These are phyloP conservation scores for Neurospora sp. DNA, from an alignment of 495 filamentous ascomycete species.

Conservation along the genomic window DNA sequence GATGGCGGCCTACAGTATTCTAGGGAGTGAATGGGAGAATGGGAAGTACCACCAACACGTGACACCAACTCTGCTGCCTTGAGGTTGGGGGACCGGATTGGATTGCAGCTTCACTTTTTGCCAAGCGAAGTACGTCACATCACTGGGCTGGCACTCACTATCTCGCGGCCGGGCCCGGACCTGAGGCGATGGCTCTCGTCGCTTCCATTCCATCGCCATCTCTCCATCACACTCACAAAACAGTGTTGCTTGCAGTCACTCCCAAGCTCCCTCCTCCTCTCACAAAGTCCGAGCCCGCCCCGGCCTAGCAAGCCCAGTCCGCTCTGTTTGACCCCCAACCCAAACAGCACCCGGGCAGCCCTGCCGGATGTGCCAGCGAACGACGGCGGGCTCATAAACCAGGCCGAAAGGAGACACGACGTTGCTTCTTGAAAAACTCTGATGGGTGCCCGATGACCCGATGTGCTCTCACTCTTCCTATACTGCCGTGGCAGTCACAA, in stretches of 20 bases:
- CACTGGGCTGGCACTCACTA: neutral
- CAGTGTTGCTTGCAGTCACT: neutral
- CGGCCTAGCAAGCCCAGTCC: neutral
- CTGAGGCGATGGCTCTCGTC: neutral
- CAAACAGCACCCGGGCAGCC: neutral
- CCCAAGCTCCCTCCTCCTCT: constrained; percentile 1
- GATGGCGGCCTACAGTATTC: neutral
- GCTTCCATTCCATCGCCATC: neutral
- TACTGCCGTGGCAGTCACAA: neutral
- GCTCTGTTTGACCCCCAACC: neutral
- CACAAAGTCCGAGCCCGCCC: neutral
- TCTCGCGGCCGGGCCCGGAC: neutral
- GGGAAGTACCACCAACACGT: neutral
- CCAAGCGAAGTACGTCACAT: neutral
- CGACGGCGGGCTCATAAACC: neutral
- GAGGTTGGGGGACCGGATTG: neutral
- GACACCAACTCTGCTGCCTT: neutral
- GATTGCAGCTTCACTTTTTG: neutral
- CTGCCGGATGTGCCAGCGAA: neutral
- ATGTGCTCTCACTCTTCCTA: neutral
- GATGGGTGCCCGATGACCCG: neutral
- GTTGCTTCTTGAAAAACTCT: neutral
- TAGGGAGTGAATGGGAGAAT: neutral
- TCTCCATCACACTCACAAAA: neutral
- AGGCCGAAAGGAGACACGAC: neutral